Evolutionary conservation across 345 rosid species (phyloP).

Genomic region (Xanthoceras sorbifolium): DNA sequence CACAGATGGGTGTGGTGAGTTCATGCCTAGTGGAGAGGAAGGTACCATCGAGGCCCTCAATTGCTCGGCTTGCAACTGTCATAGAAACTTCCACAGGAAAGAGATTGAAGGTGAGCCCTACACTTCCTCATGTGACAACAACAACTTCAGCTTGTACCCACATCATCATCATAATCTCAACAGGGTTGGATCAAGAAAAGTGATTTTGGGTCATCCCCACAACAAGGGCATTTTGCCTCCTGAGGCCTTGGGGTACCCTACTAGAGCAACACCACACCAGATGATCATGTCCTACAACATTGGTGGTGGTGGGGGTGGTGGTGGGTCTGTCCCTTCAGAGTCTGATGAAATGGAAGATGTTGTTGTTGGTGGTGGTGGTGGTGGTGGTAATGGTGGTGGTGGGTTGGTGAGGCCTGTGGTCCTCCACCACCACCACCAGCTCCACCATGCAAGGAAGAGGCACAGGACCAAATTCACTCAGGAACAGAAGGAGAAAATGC

Average conservation of each 20-base stretch:
- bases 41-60: constrained; percentile 83
- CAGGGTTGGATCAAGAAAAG: constrained; percentile 43
- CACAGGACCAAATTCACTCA: constrained; percentile 79
- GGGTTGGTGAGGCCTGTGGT: neutral
- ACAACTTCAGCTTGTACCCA: constrained; percentile 2
- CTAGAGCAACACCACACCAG: constrained; percentile 57
- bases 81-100: constrained; percentile 92
- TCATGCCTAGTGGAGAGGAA: constrained; percentile 92
- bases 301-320: neutral
- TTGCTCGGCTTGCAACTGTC: constrained; percentile 89
- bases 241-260: constrained; percentile 53
- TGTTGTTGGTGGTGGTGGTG: constrained; percentile 37
- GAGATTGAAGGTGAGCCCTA: constrained; percentile 62
- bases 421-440: neutral
- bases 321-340: constrained; percentile 55
- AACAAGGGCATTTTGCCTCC: constrained; percentile 41
- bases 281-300: constrained; percentile 78
- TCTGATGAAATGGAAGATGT: constrained; percentile 62
- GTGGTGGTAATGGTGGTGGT: constrained; percentile 31
- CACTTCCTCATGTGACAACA: neutral
- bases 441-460: constrained; percentile 59
- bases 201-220: constrained; percentile 47
- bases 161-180: constrained; percentile 18
- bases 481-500: constrained; percentile 93
- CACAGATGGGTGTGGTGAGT: constrained; percentile 93